Evolutionary conservation across 2,329 filamentous ascomycete species (phyloP).

Genomic region (Sporothrix pseudoabietina): DNA sequence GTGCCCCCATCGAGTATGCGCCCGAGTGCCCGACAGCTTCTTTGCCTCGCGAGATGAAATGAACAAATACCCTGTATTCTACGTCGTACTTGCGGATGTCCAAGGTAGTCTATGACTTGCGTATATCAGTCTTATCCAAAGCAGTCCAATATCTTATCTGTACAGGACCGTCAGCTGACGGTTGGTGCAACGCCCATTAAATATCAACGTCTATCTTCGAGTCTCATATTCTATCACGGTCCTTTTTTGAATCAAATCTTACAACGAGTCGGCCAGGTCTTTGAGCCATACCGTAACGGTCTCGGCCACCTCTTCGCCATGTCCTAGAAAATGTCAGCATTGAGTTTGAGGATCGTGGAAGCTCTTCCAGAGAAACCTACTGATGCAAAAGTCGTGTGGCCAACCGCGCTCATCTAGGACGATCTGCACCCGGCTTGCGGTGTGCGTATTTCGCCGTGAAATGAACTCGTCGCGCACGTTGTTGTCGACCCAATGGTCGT

Average conservation of each 20-base stretch:
- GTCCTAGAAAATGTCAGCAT: slow-evolving; percentile 41
- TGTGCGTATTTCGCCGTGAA: slow-evolving; percentile 39
- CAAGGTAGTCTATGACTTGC: neutral
- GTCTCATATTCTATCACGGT: neutral
- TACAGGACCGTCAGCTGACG: neutral
- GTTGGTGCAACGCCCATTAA: neutral
- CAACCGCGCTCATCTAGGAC: slow-evolving; percentile 58
- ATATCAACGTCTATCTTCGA: neutral
- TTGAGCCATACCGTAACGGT: slow-evolving; percentile 54
- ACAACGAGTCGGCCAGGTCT: slow-evolving; percentile 48
- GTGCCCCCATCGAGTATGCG: neutral
- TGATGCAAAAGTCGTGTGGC: slow-evolving; percentile 63
- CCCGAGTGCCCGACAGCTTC: neutral
- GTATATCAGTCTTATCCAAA: neutral
- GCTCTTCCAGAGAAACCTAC: slow-evolving; percentile 42
- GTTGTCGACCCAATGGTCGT: slow-evolving; percentile 65
- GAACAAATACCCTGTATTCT: neutral
- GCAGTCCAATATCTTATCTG: neutral
- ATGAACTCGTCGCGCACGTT: slow-evolving; percentile 60
- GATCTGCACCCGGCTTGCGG: slow-evolving; percentile 49
- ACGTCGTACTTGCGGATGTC: neutral
- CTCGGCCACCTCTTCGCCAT: slow-evolving; percentile 54
- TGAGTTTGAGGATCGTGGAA: neutral
- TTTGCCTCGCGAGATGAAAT: too few relatives aligned
- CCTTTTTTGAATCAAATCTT: neutral